Evolutionary conservation across 257 asterid species (phyloP).

Genomic region (Thymus mandschuricus): DNA sequence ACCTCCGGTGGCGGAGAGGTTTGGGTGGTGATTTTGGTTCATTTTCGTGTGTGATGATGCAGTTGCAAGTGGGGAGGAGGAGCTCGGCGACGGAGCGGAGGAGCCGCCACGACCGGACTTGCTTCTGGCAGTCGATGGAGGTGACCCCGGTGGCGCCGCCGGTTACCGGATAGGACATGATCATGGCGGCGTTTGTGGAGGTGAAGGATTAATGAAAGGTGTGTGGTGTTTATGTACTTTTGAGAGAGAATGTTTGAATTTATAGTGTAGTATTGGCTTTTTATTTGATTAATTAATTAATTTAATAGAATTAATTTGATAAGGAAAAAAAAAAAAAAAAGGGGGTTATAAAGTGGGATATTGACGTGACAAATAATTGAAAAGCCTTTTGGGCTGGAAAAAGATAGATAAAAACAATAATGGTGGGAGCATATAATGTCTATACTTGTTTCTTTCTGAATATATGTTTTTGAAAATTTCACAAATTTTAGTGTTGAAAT

Average conservation of each 20-base stretch:
- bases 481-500: too few relatives aligned
- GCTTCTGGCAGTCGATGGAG: constrained; percentile 66
- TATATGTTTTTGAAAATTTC: neutral
- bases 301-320: too few relatives aligned
- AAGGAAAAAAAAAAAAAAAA: too few relatives aligned
- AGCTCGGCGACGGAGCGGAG: constrained; percentile 56
- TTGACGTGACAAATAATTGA: constrained; percentile 33
- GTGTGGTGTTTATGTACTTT: neutral
- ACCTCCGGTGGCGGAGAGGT: constrained; percentile 4
- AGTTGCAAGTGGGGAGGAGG: constrained; percentile 66
- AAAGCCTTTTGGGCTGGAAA: constrained; percentile 41
- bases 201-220: neutral
- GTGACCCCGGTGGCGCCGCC: constrained; percentile 37
- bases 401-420: constrained; percentile 24
- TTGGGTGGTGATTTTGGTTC: neutral
- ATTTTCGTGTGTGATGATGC: constrained; percentile 46
- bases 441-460: constrained; percentile 21
- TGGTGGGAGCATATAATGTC: constrained; percentile 31
- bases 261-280: too few relatives aligned
- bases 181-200: neutral
- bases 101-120: constrained; percentile 73
- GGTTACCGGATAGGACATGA: constrained; percentile 19
- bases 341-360: constrained; percentile 11
- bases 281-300: too few relatives aligned
- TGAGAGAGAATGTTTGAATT: too few relatives aligned